These are phyloP conservation scores for Sporothrix globosa DNA, from an alignment of 2,329 filamentous ascomycete species.

Conservation along the genomic window DNA sequence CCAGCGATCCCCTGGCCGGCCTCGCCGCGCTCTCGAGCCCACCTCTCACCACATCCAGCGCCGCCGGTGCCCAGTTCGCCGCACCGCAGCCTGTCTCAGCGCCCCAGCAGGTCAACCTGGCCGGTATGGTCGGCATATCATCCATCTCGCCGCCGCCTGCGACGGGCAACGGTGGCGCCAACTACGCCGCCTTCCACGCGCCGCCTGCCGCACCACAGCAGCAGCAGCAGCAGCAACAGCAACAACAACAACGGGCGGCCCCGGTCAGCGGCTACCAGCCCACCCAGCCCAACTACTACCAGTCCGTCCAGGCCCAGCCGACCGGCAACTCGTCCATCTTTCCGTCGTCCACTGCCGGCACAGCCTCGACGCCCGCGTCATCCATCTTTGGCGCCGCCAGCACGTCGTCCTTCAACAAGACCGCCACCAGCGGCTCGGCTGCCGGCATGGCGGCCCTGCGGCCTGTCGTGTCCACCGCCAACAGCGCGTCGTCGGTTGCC, in stretches of 20 bases:
- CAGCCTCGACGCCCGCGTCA: too few species aligned
- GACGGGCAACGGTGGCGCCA: slow-evolving; percentile 57
- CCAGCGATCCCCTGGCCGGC: slow-evolving; percentile 42
- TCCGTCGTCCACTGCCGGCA: slow-evolving; percentile 29
- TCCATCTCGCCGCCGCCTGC: slow-evolving; percentile 77
- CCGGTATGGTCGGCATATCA: slow-evolving; percentile 76
- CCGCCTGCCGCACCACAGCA: slow-evolving; percentile 46
- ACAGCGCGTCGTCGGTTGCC: not conserved
- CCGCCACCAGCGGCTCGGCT: slow-evolving; percentile 29
- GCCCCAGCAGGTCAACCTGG: slow-evolving; percentile 77
- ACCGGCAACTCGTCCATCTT: slow-evolving; percentile 34
- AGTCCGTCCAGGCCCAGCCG: slow-evolving; percentile 63
- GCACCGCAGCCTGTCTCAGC: slow-evolving; percentile 84
- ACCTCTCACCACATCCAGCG: slow-evolving; percentile 55
- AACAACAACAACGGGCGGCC: slow-evolving; percentile 55
- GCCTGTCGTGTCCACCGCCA: slow-evolving; percentile 31
- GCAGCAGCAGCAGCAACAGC: slow-evolving; percentile 47
- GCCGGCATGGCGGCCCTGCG: slow-evolving; percentile 40
- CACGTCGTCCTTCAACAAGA: slow-evolving; percentile 36
- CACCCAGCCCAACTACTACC: slow-evolving; percentile 90
- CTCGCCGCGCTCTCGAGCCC: slow-evolving; percentile 50
- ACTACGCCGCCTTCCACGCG: slow-evolving; percentile 66
- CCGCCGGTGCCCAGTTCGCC: slow-evolving; percentile 70
- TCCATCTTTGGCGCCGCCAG: slow-evolving; percentile 37
- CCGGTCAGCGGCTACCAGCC: slow-evolving; percentile 66